phyloP scores from a whole-genome alignment of 2,329 filamentous ascomycete genomes.

The Sporothrix pseudoabietina region DNA sequence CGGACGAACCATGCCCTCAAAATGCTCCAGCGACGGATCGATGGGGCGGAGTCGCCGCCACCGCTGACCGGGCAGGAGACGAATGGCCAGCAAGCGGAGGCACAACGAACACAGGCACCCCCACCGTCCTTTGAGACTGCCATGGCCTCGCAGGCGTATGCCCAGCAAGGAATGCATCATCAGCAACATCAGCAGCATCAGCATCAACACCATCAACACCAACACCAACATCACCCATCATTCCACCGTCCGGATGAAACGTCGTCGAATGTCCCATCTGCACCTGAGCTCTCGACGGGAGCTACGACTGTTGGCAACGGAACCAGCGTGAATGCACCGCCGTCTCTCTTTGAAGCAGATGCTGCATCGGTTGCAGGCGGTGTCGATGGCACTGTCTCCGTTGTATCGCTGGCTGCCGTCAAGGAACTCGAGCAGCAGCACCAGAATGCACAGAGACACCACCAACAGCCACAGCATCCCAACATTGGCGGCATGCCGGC shows the following conservation, averaged over 20 bases:
- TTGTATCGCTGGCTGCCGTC: not conserved
- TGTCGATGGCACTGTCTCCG: constrained; percentile 7
- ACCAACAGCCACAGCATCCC: not conserved
- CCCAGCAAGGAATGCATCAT: not conserved
- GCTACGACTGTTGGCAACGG: not conserved
- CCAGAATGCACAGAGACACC: not conserved
- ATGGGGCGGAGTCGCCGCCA: constrained; percentile 23
- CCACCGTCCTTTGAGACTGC: not conserved
- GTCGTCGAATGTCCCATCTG: not conserved
- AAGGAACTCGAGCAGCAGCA: not conserved
- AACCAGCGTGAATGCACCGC: not conserved
- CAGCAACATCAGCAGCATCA: not conserved
- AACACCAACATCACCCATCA: not conserved
- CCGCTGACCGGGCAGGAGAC: not conserved
- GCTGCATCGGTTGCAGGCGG: not conserved
- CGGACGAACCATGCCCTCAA: constrained; percentile 22
- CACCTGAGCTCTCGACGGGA: not conserved
- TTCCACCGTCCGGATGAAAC: constrained; percentile 8
- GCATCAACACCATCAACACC: not conserved
- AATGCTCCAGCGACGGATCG: constrained; percentile 27
- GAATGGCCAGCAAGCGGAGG: not conserved
- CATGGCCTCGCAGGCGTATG: not conserved
- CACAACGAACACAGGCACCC: not conserved
- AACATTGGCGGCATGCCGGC: not conserved
- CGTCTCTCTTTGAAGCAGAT: not conserved